phyloP scores from a whole-genome alignment of 208 protist genomes.

The Naegleria fowleri region DNA sequence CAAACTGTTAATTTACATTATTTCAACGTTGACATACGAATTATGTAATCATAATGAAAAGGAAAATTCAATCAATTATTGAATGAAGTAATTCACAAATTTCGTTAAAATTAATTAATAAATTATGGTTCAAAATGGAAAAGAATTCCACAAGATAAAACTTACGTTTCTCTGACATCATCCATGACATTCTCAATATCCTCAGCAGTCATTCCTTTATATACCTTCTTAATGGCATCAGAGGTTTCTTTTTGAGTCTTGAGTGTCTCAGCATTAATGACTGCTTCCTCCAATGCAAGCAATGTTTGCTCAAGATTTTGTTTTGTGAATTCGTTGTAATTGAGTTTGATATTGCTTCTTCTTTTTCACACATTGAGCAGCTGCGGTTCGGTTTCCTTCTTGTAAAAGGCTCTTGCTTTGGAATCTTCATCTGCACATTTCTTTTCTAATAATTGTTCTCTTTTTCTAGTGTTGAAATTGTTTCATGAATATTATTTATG shows the following conservation, averaged over 20 bases:
- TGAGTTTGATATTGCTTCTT: slow-evolving; percentile 81
- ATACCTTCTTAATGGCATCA: neutral
- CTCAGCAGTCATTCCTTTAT: neutral
- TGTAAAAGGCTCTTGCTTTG: slow-evolving; percentile 68
- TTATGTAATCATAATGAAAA: no score
- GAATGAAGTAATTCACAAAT: no score
- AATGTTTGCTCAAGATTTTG: slow-evolving; percentile 65
- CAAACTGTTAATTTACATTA: no score
- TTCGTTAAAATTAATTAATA: no score
- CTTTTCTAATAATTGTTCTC: slow-evolving; percentile 68
- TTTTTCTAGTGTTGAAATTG: slow-evolving; percentile 73
- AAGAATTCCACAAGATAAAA: neutral
- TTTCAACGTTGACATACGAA: no score
- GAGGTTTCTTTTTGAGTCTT: neutral
- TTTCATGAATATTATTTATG: slow-evolving; percentile 64
- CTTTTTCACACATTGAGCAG: slow-evolving; percentile 74
- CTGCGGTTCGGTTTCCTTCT: slow-evolving; percentile 73
- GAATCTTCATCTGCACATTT: slow-evolving; percentile 67
- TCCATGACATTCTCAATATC: slow-evolving; percentile 9
- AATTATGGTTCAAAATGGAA: no score
- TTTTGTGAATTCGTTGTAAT: slow-evolving; percentile 56
- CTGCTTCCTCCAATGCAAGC: neutral
- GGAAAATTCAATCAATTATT: no score
- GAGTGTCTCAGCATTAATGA: neutral
- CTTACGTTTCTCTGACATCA: neutral